A percentile compares a stretch with the other conserved stretches of the same genome.
These are phyloP conservation scores for Sanghuangporus baumii DNA, from an alignment of 1,284 basidiomycete species.

Conservation along the genomic window DNA sequence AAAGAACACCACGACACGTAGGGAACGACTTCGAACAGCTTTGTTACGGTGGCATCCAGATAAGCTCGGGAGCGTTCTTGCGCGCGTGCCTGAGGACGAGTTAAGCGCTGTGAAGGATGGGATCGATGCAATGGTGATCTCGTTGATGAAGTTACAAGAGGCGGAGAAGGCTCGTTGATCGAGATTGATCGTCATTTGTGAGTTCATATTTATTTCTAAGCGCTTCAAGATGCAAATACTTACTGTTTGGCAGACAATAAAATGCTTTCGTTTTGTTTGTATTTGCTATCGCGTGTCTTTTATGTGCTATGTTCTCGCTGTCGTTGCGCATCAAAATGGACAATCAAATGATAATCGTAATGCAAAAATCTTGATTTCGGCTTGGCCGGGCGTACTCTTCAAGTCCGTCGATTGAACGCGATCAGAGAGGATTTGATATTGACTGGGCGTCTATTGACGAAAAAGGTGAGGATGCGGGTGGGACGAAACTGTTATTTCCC, in stretches of 20 bases:
- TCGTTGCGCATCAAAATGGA: background rate
- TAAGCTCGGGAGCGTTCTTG: conserved; percentile 49
- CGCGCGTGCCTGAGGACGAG: conserved; percentile 46
- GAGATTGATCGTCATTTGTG: background rate
- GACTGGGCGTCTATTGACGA: background rate
- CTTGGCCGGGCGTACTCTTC: background rate
- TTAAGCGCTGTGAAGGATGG: conserved; percentile 27
- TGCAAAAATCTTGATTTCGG: background rate
- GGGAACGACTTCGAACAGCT: conserved; percentile 51
- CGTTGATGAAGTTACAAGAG: conserved; percentile 14
- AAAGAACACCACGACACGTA: conserved; percentile 35
- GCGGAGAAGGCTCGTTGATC: conserved; percentile 9
- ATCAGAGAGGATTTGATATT: background rate
- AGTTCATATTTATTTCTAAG: background rate
- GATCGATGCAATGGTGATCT: conserved; percentile 16
- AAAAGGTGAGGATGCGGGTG: background rate
- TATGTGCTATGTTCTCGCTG: background rate
- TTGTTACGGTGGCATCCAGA: conserved; percentile 73
- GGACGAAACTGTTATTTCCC: background rate
- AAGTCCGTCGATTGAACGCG: background rate
- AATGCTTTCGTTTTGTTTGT: background rate
- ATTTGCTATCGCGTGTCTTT: background rate
- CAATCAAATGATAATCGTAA: background rate
- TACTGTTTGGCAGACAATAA: background rate
- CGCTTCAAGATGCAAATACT: background rate